Base-by-base conservation (phyloP, 768 basidiomycete genomes). In the Psilocybe subaeruginosa region DNA sequence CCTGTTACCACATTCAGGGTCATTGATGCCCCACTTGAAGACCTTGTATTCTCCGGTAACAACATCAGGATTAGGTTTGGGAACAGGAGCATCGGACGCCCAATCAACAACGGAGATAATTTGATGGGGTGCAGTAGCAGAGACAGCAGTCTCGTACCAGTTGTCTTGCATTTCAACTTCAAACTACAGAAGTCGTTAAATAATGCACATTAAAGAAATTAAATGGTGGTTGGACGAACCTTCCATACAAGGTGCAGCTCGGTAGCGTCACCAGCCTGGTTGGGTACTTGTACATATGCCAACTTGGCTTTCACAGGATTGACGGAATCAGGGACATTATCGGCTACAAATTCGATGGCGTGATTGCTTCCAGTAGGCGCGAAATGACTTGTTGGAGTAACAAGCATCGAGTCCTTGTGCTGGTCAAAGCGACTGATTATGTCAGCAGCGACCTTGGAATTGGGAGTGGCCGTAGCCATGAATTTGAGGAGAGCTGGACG, bases 121-220 rank as follows among this genome's bases (percentile, higher is more conserved):
- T 62, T 87, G 83, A 70, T 94, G 89, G 27, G 93, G 91, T n/a
- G 82, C 73, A 30, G 77, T 72, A 1, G 85, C 87, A 9, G 91
- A 88, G 45, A 99, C 89, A 19, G 92, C 83, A 3, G 94, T 85
- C 74, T 98, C 95, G 68, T 99, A 99, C 93, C 93, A 97, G 76
- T 95, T 98, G 76, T 97, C 89, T 70, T 88, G 71, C 91, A 97
- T 93, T 81, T 95, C 91, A 48, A 97, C 90, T 71, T 95, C 93
- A 68, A 95, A 91, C 87, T 90, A 59, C 23, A 23, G 23, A 23
- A 23, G 23, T 23, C 23, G 23, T 23, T 23, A 23, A 23, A 23
- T 23, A 23, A 23, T 23, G 2, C 23, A 23, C 23, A 23, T 23
- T 23, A 23, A 33, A 8, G 23, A 17, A 48, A 3, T 35, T 23